These are phyloP conservation scores for Neurospora sp. DNA, from an alignment of 2,329 filamentous ascomycete species.

Conservation along the genomic window DNA sequence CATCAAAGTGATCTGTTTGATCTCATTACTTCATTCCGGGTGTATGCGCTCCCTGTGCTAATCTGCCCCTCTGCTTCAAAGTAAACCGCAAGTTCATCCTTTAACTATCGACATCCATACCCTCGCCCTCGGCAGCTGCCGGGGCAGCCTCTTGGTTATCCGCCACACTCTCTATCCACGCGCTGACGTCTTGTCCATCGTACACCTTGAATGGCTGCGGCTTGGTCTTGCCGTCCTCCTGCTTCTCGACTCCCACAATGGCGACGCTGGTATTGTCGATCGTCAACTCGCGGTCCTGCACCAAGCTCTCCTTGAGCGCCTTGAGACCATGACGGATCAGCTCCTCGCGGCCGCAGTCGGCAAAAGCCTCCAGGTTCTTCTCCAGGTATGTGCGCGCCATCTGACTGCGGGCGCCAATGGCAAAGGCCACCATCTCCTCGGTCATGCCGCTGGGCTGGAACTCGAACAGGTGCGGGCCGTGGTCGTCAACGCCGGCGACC, in stretches of 20 bases:
- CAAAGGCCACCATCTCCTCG: slow-evolving; percentile 93
- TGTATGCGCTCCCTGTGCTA: not conserved
- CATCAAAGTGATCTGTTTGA: not conserved
- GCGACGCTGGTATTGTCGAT: slow-evolving; percentile 94
- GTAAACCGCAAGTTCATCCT: not conserved
- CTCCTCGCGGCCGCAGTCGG: slow-evolving; percentile 66
- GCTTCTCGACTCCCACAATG: slow-evolving; percentile 56
- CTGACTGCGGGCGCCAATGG: slow-evolving; percentile 90
- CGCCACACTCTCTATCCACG: slow-evolving; percentile 68
- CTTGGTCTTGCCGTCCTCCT: slow-evolving; percentile 39
- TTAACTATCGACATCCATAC: slow-evolving; percentile 25
- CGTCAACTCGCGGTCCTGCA: slow-evolving; percentile 95
- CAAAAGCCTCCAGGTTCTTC: slow-evolving; percentile 78
- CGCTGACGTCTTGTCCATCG: slow-evolving; percentile 78
- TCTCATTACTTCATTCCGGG: not conserved
- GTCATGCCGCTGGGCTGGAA: slow-evolving; percentile 96
- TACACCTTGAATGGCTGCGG: slow-evolving; percentile 81
- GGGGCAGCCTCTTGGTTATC: slow-evolving; percentile 42
- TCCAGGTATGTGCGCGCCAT: slow-evolving; percentile 98
- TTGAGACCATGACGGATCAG: slow-evolving; percentile 82
- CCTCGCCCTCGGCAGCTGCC: slow-evolving; percentile 29
- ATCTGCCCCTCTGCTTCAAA: not conserved
- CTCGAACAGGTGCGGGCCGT: slow-evolving; percentile 92
- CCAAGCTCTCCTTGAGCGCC: slow-evolving; percentile 89
- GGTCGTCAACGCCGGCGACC: slow-evolving; percentile 87